phyloP scores from a whole-genome alignment of 192 early-diverging fungal species.

The Thoreauomyces humboldtii region DNA sequence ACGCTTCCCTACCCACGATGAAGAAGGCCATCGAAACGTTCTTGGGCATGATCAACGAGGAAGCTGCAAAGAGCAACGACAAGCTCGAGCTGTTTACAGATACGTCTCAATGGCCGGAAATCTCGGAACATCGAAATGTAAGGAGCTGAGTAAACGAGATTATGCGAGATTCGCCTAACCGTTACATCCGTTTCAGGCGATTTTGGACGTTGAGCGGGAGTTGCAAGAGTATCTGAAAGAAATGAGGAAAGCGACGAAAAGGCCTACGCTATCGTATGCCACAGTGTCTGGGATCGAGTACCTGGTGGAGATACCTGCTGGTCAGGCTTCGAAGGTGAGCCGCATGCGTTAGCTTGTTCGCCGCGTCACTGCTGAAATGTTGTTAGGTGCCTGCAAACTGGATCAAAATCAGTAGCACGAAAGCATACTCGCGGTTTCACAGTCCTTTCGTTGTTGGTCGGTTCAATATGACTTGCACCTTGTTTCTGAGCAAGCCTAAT shows the following conservation, averaged over 20 bases:
- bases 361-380: too few relatives aligned
- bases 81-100: conserved; percentile 58
- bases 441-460: conserved; percentile 51
- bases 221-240: conserved; percentile 49
- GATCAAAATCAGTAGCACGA: conserved; percentile 66
- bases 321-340: conserved; percentile 47
- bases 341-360: too few relatives aligned
- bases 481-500: too few relatives aligned
- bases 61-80: conserved; percentile 46
- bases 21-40: conserved; percentile 35
- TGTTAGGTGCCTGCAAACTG: conserved; percentile 72
- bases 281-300: conserved; percentile 73
- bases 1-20: conserved; percentile 38
- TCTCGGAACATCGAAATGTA: not conserved
- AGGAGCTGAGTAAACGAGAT: not conserved
- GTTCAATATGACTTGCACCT: not conserved
- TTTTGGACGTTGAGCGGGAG: conserved; percentile 55
- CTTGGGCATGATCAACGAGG: conserved; percentile 40
- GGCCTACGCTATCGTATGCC: conserved; percentile 52
- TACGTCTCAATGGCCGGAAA: conserved; percentile 10
- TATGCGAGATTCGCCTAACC: not conserved
- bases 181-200: conserved; percentile 32
- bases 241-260: conserved; percentile 49
- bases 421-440: conserved; percentile 68
- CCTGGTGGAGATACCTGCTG: conserved; percentile 68